Evolutionary conservation across 805 yeast species (phyloP).

Genomic region (Myxozyma vanderwaltii): DNA sequence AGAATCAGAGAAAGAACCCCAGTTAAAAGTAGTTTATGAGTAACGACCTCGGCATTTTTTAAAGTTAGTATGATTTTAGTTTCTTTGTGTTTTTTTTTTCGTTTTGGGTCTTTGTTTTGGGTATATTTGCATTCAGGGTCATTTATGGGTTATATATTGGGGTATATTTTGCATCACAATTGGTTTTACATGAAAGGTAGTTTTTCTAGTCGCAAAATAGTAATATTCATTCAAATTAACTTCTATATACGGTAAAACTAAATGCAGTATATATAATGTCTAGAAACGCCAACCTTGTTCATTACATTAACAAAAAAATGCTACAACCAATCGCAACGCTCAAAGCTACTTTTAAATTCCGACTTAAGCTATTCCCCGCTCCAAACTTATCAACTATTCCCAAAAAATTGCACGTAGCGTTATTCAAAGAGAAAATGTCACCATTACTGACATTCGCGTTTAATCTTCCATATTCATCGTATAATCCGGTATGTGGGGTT

Average conservation of each 20-base stretch:
- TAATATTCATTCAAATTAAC: too few species aligned
- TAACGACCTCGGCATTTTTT: too few species aligned
- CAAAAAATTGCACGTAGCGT: conserved; percentile 21
- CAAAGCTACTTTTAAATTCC: background rate
- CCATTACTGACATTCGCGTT: conserved; percentile 10
- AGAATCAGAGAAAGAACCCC: conserved; percentile 38
- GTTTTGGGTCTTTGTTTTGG: too few species aligned
- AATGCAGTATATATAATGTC: too few species aligned
- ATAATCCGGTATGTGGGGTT: conserved; percentile 24
- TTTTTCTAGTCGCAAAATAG: background rate
- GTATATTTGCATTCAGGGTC: too few species aligned
- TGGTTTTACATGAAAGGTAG: too few species aligned
- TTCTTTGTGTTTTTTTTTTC: background rate
- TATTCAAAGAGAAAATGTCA: background rate
- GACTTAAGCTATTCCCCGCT: background rate
- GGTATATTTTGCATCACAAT: background rate
- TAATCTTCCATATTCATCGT: conserved; percentile 29
- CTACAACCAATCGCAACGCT: background rate
- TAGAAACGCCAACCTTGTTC: too few species aligned
- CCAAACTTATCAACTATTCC: conserved; percentile 18
- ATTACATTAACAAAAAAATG: background rate
- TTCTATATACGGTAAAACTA: too few species aligned
- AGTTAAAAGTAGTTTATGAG: background rate
- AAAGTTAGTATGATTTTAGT: background rate
- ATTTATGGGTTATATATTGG: too few species aligned